Conservation (phyloP, 2,329 filamentous ascomycete species). For the Samsoniella hepiali region DNA sequence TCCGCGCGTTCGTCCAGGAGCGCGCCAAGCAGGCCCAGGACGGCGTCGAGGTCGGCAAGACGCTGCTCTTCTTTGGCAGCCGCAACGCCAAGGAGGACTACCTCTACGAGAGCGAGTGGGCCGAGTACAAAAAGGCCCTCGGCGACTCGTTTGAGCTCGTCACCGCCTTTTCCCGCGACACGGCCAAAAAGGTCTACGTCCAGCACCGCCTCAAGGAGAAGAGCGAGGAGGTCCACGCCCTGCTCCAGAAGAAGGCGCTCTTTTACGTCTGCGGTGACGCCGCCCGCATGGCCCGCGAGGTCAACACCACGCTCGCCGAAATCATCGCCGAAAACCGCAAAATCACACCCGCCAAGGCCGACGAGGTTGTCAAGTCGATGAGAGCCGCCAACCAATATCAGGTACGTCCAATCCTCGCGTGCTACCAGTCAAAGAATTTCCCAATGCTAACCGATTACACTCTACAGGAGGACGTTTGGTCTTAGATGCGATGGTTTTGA, state of each 20-base stretch:
- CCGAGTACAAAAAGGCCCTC: constrained; percentile 79
- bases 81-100: constrained; percentile 86
- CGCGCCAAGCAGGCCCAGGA: constrained; percentile 77
- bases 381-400: constrained; percentile 93
- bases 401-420: constrained; percentile 47
- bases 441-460: background rate
- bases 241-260: constrained; percentile 82
- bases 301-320: constrained; percentile 80
- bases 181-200: constrained; percentile 88
- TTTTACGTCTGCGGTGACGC: constrained; percentile 99
- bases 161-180: constrained; percentile 92
- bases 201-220: constrained; percentile 87
- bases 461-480: constrained; percentile 68
- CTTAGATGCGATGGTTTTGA: constrained; percentile 37
- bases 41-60: constrained; percentile 80
- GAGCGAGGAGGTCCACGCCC: constrained; percentile 78
- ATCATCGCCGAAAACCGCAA: constrained; percentile 83
- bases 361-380: constrained; percentile 97
- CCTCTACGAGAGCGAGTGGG: constrained; percentile 87
- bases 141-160: constrained; percentile 88
- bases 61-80: constrained; percentile 93
- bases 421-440: background rate
- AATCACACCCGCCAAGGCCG: constrained; percentile 79
- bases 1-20: constrained; percentile 94
- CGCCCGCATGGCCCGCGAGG: constrained; percentile 92